These are phyloP conservation scores for Suillus luteus DNA, from an alignment of 768 basidiomycete species.

Conservation along the genomic window DNA sequence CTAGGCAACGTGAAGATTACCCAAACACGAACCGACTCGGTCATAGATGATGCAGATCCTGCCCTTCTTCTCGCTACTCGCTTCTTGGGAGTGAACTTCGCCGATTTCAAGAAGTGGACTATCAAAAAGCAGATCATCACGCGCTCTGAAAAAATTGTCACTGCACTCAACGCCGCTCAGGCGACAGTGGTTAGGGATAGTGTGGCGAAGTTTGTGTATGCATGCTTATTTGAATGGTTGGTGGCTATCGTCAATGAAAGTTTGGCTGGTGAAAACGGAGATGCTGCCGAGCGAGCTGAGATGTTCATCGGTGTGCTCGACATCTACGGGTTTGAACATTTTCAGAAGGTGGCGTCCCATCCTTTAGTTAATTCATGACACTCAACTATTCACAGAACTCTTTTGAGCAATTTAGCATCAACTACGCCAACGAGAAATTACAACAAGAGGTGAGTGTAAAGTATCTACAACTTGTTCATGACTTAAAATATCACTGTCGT, in stretches of 20 bases:
- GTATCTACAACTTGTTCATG: constrained; percentile 14
- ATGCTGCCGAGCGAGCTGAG: constrained; percentile 86
- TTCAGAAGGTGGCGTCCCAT: constrained; percentile 70
- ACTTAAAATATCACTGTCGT: constrained; percentile 18
- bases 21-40: constrained; percentile 77
- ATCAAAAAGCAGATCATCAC: constrained; percentile 97
- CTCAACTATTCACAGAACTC: constrained; percentile 56
- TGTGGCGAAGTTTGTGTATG: constrained; percentile 98
- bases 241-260: constrained; percentile 97
- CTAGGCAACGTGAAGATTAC: constrained; percentile 97
- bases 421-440: constrained; percentile 97
- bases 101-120: constrained; percentile 99
- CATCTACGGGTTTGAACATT: constrained; percentile 97
- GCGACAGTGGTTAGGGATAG: constrained; percentile 94
- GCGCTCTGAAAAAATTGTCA: constrained; percentile 93
- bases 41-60: constrained; percentile 80
- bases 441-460: constrained; percentile 82
- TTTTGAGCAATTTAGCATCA: constrained; percentile 99
- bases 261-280: constrained; percentile 91
- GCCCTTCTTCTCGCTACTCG: constrained; percentile 80
- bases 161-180: constrained; percentile 80
- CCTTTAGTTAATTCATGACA: constrained; percentile 12
- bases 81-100: constrained; percentile 85
- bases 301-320: constrained; percentile 99
- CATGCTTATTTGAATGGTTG: constrained; percentile 98